Base-by-base conservation (phyloP, 192 early-diverging fungal species). In the Phycomyces blakesleeanus region DNA sequence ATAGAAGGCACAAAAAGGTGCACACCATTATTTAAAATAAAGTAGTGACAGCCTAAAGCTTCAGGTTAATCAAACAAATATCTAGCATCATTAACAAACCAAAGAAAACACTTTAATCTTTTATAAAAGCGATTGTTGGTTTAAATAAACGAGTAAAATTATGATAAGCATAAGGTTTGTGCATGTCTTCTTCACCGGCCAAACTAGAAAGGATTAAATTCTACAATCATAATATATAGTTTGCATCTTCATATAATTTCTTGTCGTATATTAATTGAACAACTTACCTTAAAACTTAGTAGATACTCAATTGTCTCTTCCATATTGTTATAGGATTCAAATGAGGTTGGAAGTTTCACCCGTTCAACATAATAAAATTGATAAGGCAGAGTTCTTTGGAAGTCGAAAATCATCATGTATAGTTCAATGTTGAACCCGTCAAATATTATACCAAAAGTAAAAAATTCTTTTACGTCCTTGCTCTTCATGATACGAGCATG, bases 401-500 rank as follows among this genome's bases (percentile, higher is more conserved):
- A 8, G 5, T 57, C n/a, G 20, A 57, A 57, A 5, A 29, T 18
- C 40, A 59, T 59, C 24, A 59, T 3, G 41, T 41, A 59, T 27
- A 59, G 57, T 47, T 59, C 57, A 59, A 59, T 44, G 15, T 41
- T 26, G 11, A 44, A 24, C 14, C 57, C 57, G 3, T 59, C 24
- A 26, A 59, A 41, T 59, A 59, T 6, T 16, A 59, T 5, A 59
- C 57, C 57, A 59, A 59, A 59, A 44, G 57, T 59, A 3, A 44
- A 2, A 26, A 59, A 44, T 44, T 47, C 57, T 25, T 41, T 59
- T 59, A 5, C 18, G 15, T 59, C 21, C 24, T 44, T 44, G 21
- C 57, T 44, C 24, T 59, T 59, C 18, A 59, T 41, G 0, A 41
- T 59, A 26, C 57, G 40, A 57, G 11, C 37, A 59, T 59, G 41